Evolutionary conservation across 352 stramenopile genomes (phyloP).

Genomic region (Thalassiosira mediterranea): DNA sequence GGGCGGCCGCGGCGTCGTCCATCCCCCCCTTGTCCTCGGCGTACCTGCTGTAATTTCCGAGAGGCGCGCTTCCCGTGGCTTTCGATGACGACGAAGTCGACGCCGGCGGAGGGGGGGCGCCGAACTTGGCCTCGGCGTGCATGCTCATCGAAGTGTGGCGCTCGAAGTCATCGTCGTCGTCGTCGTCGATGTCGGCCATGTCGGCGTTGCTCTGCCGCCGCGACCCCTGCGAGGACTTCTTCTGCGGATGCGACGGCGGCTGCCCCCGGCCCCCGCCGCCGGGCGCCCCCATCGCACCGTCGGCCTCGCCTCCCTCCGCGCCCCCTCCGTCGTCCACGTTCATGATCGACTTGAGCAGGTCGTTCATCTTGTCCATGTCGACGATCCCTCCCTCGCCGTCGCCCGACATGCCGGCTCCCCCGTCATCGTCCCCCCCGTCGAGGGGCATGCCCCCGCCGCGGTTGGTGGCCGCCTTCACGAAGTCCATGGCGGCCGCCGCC

Average conservation of each 20-base stretch:
- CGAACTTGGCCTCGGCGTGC: constrained; percentile 47
- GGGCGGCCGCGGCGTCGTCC: not conserved
- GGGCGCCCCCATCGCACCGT: not conserved
- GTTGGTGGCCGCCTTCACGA: constrained; percentile 25
- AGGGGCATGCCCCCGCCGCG: not conserved
- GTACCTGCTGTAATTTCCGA: constrained; percentile 14
- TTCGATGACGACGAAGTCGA: not conserved
- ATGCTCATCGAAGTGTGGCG: constrained; percentile 43
- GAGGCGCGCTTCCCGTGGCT: too few species aligned
- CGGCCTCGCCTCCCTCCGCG: not conserved
- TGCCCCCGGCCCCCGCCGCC: too few species aligned
- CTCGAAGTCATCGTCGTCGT: constrained; percentile 44
- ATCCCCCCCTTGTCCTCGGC: constrained; percentile 29
- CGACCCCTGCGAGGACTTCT: too few species aligned
- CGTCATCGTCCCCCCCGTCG: not conserved
- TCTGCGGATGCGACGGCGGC: too few species aligned
- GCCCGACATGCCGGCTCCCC: not conserved
- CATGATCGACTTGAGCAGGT: constrained; percentile 23
- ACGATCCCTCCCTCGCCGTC: constrained; percentile 10
- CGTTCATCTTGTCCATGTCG: constrained; percentile 25
- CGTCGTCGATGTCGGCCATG: constrained; percentile 13
- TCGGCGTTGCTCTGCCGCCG: not conserved
- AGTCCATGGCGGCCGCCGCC: constrained; percentile 43
- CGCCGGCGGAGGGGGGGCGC: too few species aligned
- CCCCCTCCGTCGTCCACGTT: constrained; percentile 21